phyloP scores from a whole-genome alignment of 2,329 filamentous ascomycete genomes.

The Trichoderma sp. region DNA sequence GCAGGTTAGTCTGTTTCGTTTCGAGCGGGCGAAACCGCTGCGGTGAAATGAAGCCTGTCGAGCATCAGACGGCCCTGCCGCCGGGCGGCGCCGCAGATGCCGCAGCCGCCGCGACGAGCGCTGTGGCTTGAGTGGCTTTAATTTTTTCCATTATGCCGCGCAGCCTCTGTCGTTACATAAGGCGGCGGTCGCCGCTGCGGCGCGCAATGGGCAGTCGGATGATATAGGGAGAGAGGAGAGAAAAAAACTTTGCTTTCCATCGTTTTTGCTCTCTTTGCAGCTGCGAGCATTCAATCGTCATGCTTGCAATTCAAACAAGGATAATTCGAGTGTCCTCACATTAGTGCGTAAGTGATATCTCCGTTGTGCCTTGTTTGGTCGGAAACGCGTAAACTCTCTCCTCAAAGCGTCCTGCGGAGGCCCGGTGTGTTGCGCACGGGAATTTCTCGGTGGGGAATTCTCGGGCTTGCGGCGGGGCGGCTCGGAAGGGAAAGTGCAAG shows the following conservation, averaged over 20 bases:
- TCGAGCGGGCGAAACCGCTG: constrained; percentile 6
- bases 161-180: background rate
- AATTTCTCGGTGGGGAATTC: constrained; percentile 25
- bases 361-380: background rate
- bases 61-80: background rate
- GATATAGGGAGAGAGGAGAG: background rate
- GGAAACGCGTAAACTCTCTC: background rate
- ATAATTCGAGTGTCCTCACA: background rate
- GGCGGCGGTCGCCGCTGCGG: constrained; percentile 16
- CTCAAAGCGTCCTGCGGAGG: background rate
- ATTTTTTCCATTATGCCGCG: background rate
- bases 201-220: background rate
- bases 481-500: constrained; percentile 20
- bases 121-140: background rate
- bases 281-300: background rate
- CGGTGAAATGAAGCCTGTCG: background rate
- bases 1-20: no score
- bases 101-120: constrained; percentile 13
- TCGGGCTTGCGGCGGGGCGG: constrained; percentile 25
- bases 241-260: background rate
- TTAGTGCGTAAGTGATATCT: background rate
- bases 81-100: constrained; percentile 18
- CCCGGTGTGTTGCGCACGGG: constrained; percentile 8
- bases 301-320: background rate
- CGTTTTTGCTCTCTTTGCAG: background rate